Base-by-base conservation (phyloP, 1,284 basidiomycete genomes). In the Pyrrhoderma noxium region DNA sequence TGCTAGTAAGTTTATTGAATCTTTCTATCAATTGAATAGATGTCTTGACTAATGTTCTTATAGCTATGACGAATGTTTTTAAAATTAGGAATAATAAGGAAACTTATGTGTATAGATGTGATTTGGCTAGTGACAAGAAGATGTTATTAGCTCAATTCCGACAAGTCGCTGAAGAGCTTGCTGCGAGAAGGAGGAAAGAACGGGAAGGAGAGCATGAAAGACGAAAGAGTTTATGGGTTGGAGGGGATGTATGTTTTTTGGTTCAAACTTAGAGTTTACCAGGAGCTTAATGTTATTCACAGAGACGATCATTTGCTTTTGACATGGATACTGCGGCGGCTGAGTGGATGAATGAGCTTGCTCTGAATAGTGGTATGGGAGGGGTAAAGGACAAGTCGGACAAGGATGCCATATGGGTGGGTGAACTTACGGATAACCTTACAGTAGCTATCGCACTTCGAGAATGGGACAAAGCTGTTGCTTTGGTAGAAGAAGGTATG, bases 51-150 rank as follows among this genome's bases (percentile, higher is more conserved):
- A 21, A 53, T 38, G 40, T 43, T 40, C 11, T 23, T 38, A 27
- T 45, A 93, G 94, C 82, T 48, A 83, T 98, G 71, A 90, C 85
- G 14, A 96, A 98, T 62, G 94, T 96, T 1, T 88, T 99, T 76
- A 98, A 98, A 73, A 85, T 99, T 60, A 81, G 89, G 58, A 81
- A 94, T 49, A 86, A 88, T 7, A 95, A 95, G 66, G 95, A 98
- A 69, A 90, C 87, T 1, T 86, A 91, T 63, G 93, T 99, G 8
- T 98, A 93, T 65, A 80, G 93, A 34, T 90, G 91, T 1, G 87
- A 94, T 55, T 76, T 77, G 4, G 61, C 80, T 0, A 74, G 83
- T 31, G 93, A 97, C 60, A 99, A 99, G 74, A 92, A 89, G 64
- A 74, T 77, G 3, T 72, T 99, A 0, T 73, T 99, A 14, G 68